Percentiles rank a stretch among this genome's conserved stretches.
Evolutionary conservation across 208 protist genomes (phyloP).

Genomic region (Trypanosoma melophagium): DNA sequence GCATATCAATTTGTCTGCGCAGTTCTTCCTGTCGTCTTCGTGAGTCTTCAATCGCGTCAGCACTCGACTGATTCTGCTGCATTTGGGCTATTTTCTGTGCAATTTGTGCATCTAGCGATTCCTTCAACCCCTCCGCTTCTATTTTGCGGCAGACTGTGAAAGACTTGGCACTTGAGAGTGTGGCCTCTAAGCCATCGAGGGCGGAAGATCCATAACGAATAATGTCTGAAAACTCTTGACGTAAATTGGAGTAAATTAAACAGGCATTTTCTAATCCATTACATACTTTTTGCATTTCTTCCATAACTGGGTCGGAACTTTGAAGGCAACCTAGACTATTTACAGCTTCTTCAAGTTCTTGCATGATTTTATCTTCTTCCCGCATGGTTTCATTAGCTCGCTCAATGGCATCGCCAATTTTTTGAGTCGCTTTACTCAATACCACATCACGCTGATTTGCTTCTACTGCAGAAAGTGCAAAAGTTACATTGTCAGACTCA

Average conservation of each 20-base stretch:
- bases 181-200: constrained; percentile 54
- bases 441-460: constrained; percentile 50
- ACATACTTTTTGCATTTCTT: constrained; percentile 73
- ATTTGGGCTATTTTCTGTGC: constrained; percentile 71
- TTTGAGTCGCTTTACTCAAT: constrained; percentile 42
- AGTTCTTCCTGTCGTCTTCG: constrained; percentile 34
- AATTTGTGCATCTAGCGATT: constrained; percentile 66
- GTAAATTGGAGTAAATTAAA: constrained; percentile 48
- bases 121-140: constrained; percentile 58
- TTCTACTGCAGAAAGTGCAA: constrained; percentile 66
- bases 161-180: constrained; percentile 54
- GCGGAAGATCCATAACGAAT: constrained; percentile 44
- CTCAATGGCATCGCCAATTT: constrained; percentile 64
- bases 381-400: constrained; percentile 49
- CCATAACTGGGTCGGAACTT: constrained; percentile 66
- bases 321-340: constrained; percentile 52
- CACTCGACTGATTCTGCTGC: constrained; percentile 35
- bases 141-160: constrained; percentile 59
- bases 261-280: constrained; percentile 74
- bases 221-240: constrained; percentile 48
- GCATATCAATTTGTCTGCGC: constrained; percentile 12
- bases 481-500: constrained; percentile 70
- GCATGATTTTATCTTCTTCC: constrained; percentile 39
- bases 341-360: constrained; percentile 50
- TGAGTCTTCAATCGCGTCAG: constrained; percentile 39